Base-by-base conservation (phyloP, 163 green algal species). In the Scenedesmus sp. region DNA sequence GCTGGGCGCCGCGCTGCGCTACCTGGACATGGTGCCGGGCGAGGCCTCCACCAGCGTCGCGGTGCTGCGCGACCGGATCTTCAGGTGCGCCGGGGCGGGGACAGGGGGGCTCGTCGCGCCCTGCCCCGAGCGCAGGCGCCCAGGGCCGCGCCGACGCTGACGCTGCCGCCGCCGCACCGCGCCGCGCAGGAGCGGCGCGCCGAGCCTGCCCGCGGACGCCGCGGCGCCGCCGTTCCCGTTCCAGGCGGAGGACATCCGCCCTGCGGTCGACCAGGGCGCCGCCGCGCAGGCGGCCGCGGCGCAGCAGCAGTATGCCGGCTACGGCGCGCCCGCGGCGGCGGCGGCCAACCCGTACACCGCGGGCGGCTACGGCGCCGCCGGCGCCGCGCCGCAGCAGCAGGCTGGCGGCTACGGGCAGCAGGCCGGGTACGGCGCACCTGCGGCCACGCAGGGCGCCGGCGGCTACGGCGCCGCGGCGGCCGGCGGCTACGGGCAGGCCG, bases 61-160 rank as follows among this genome's bases (percentile, higher is more conserved):
- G 20, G 81, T 92, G 36, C 84, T 98, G 47, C 86, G 87, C 58
- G 93, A 99, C 78, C 89, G 95, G 60, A 95, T 98, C 83, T 91
- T 88, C 79, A 85, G 85, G 53, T 85, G 63, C 10, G 84, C 60
- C 4, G 2, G 33, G 53, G 3, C 22, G 26, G 53, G 22, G 31
- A 10, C 15, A 60, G 53, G 53, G 20, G n/a, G 13, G 53, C n/a
- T 20, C 24, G 29, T 29, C 54, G 24, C 20, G 54, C 34, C 39
- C 7, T 10, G 39, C 39, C 39, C 7, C 39, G 10, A 6, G 39
- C 39, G 39, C 39, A 15, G 6, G 39, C 39, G 10, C 10, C 7
- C 39, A 47, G n/a, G n/a, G n/a, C n/a, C n/a, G n/a, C n/a, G n/a
- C n/a, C n/a, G n/a, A n/a, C n/a, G n/a, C n/a, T n/a, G n/a, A n/a